phyloP scores from a whole-genome alignment of 75 land plant genomes.

The Pinus taeda region DNA sequence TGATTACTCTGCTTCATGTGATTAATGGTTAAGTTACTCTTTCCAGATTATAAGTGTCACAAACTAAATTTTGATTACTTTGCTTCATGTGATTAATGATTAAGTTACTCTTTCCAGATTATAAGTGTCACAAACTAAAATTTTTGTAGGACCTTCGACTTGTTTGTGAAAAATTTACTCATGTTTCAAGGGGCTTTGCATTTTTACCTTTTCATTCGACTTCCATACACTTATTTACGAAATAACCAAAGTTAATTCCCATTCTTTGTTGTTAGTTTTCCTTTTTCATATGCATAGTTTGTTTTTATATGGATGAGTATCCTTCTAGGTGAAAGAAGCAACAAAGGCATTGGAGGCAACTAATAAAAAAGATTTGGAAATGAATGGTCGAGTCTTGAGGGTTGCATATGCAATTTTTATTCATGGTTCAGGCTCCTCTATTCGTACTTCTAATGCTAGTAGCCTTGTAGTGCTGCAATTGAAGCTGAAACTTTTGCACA shows the following conservation, averaged over 20 bases:
- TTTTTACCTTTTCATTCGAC: slow-evolving; percentile 92
- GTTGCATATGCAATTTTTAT: slow-evolving; percentile 98
- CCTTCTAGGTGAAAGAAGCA: slow-evolving; percentile 89
- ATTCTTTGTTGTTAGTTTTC: not conserved
- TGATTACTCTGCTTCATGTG: not conserved
- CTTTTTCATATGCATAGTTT: not conserved
- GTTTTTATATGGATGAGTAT: not conserved
- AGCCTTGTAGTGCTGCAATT: slow-evolving; percentile 96
- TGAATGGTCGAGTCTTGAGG: slow-evolving; percentile 90
- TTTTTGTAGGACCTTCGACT: slow-evolving; percentile 87
- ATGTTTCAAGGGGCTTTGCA: slow-evolving; percentile 96
- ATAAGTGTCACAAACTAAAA: not conserved
- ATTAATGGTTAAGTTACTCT: too few relatives aligned
- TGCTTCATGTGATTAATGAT: not conserved
- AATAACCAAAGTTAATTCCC: not conserved
- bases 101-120: too few relatives aligned
- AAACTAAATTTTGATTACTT: not conserved
- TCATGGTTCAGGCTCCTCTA: slow-evolving; percentile 69
- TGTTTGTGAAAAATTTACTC: slow-evolving; percentile 94
- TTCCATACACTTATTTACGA: not conserved
- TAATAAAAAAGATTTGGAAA: slow-evolving; percentile 91
- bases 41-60: not conserved
- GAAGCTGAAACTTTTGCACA: slow-evolving; percentile 98
- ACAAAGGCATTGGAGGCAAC: slow-evolving; percentile 92
- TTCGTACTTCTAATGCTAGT: slow-evolving; percentile 55